Conservation (phyloP, 2,329 filamentous ascomycete genomes). For the Ampelomyces quisqualis region DNA sequence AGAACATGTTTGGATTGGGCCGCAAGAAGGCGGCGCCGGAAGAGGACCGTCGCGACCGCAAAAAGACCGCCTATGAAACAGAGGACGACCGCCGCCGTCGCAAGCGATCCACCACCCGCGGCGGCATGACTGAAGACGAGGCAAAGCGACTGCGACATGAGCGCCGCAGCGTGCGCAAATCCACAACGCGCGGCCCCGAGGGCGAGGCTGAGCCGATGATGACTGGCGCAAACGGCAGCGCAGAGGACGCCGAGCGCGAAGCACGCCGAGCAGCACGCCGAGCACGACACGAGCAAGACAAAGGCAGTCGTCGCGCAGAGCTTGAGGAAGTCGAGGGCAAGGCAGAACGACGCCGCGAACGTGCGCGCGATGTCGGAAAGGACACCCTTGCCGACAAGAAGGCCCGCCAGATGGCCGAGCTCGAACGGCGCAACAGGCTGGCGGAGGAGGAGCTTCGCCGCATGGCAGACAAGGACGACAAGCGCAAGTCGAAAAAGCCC, state of each 20-base stretch:
- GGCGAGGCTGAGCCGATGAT: slow-evolving; percentile 30
- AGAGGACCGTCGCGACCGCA: slow-evolving; percentile 37
- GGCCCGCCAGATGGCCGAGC: slow-evolving; percentile 40
- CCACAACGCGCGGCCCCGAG: slow-evolving; percentile 24
- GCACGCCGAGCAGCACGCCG: slow-evolving; percentile 41
- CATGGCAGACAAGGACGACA: slow-evolving; percentile 44
- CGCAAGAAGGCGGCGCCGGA: slow-evolving; percentile 37
- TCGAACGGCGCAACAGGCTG: slow-evolving; percentile 42
- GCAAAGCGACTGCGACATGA: slow-evolving; percentile 41
- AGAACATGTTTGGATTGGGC: slow-evolving; percentile 53
- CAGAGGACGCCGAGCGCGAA: slow-evolving; percentile 39
- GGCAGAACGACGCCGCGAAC: slow-evolving; percentile 42
- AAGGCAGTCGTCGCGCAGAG: slow-evolving; percentile 34
- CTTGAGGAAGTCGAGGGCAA: slow-evolving; percentile 41
- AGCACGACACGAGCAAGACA: slow-evolving; percentile 40
- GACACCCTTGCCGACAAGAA: slow-evolving; percentile 41
- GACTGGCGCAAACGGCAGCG: slow-evolving; percentile 32
- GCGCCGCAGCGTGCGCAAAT: slow-evolving; percentile 37
- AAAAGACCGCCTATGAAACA: slow-evolving; percentile 37
- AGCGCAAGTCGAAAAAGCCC: slow-evolving; percentile 31
- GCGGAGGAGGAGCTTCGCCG: slow-evolving; percentile 43
- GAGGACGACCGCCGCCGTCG: slow-evolving; percentile 42
- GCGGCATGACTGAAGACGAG: slow-evolving; percentile 40
- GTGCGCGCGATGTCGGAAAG: slow-evolving; percentile 39
- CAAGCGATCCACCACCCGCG: slow-evolving; percentile 41